Base-by-base conservation (phyloP, 2,329 filamentous ascomycete genomes). In the Epichloe elymi region DNA sequence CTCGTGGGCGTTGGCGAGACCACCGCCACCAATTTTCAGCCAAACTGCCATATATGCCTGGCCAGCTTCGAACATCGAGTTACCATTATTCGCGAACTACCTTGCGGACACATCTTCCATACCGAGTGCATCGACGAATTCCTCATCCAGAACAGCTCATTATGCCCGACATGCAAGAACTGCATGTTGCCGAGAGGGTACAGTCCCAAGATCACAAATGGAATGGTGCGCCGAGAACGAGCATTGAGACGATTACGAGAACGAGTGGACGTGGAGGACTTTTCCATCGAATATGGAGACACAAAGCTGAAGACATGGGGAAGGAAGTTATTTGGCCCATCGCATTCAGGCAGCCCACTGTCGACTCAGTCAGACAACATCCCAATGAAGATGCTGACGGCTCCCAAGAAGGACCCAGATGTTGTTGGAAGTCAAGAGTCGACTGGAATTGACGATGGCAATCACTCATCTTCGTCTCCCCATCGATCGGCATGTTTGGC, bases 71-170 rank as follows among this genome's bases (percentile, higher is more conserved):
- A 85, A 30, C 76, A 81, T 15, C 77, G 79, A 38, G 69, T 74
- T 17, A 85, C 86, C 0, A 78, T 82, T 19, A 89, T 97, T 51
- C 85, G 89, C 51, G 86, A 96, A 66, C 73, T 97, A 3, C 82
- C 88, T 0, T 98, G 93, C 59, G 82, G 85, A 0, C 93, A 98
- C 64, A 91, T 97, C 51, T 98, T 90, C 66, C 91, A 98, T 58
- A 85, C 87, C 0, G 84, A 86, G 56, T 98, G 93, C 61, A 90
- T 97, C 56, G 90, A 97, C 61, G 78, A 83, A 20, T 95, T 93
- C 60, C 73, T 97, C 12, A 74, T 77, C 42, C 75, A 82, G 50
- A 84, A 85, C 62, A 94, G 86, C 62, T 94, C 87, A 17, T 74
- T 96, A 2, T 98, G 93, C 61, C 91, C 93, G 0, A 73, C 95